Percentiles rank a stretch among this genome's conserved stretches.
Conservation (phyloP, 306 rosid species). For the Fagus crenata region DNA sequence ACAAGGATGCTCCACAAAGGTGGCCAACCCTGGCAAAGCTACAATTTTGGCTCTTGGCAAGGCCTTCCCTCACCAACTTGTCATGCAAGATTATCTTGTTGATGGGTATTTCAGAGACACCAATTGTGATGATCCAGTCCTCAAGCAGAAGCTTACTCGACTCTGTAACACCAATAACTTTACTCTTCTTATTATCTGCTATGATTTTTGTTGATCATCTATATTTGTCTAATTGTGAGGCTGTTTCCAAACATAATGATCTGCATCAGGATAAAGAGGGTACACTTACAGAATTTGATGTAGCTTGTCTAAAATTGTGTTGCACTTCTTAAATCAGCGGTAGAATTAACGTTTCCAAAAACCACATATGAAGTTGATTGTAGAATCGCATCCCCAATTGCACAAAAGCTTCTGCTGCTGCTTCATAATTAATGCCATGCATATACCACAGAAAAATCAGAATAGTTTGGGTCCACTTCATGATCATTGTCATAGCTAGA, state of each 20-base stretch:
- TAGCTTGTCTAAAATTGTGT: too few relatives aligned
- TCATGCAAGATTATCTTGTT: slow-evolving; percentile 86
- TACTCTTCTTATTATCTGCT: not conserved
- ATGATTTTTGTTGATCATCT: not conserved
- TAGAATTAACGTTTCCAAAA: too few relatives aligned
- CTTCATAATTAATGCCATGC: too few relatives aligned
- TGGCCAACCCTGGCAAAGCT: slow-evolving; percentile 60
- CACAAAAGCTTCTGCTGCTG: too few relatives aligned
- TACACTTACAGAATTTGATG: too few relatives aligned
- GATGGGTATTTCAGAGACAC: slow-evolving; percentile 88
- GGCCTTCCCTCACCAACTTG: slow-evolving; percentile 94
- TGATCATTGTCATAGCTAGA: too few relatives aligned
- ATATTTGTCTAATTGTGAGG: not conserved
- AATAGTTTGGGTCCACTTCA: too few relatives aligned
- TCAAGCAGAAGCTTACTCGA: slow-evolving; percentile 76
- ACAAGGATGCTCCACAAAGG: slow-evolving; percentile 36
- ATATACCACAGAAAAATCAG: too few relatives aligned
- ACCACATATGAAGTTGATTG: too few relatives aligned
- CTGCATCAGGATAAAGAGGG: too few relatives aligned
- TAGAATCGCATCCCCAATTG: too few relatives aligned
- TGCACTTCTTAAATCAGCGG: too few relatives aligned
- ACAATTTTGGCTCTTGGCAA: slow-evolving; percentile 85
- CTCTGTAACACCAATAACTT: slow-evolving; percentile 53
- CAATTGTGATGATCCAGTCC: slow-evolving; percentile 79
- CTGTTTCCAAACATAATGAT: not conserved